These are phyloP conservation scores for Trichoderma endophyticum DNA, from an alignment of 2,329 filamentous ascomycete genomes.

Conservation along the genomic window DNA sequence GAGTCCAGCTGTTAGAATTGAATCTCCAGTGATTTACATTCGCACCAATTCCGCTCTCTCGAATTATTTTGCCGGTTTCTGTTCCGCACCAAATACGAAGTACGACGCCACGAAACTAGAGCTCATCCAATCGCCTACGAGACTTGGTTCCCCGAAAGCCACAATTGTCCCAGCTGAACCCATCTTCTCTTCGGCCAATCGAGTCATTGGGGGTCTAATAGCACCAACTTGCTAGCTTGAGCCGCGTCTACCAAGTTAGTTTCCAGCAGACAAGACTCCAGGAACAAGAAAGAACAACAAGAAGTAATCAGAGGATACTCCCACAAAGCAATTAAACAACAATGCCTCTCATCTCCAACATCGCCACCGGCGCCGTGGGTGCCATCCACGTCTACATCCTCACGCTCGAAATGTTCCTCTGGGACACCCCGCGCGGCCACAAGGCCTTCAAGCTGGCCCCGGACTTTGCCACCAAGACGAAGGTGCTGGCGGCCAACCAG, in stretches of 20 bases:
- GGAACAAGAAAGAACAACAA: neutral
- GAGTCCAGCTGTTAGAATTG: neutral
- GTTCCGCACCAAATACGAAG: neutral
- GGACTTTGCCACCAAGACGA: conserved; percentile 46
- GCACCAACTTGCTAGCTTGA: neutral
- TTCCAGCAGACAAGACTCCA: neutral
- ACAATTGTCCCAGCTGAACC: neutral
- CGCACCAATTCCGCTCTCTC: neutral
- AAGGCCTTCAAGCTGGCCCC: conserved; percentile 43
- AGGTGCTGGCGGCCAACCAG: conserved; percentile 47
- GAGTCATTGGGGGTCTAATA: neutral
- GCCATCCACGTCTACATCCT: conserved; percentile 48
- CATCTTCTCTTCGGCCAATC: neutral
- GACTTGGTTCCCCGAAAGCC: neutral
- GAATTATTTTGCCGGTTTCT: neutral
- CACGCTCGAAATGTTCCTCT: conserved; percentile 49
- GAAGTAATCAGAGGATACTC: neutral
- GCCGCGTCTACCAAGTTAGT: neutral
- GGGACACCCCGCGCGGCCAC: conserved; percentile 45
- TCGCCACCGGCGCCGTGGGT: conserved; percentile 39
- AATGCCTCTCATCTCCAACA: conserved; percentile 27
- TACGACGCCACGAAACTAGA: neutral
- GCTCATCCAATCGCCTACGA: neutral
- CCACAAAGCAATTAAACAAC: neutral
- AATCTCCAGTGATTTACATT: neutral